phyloP scores from a whole-genome alignment of 2,329 filamentous ascomycete genomes.

The Moelleriella libera region DNA sequence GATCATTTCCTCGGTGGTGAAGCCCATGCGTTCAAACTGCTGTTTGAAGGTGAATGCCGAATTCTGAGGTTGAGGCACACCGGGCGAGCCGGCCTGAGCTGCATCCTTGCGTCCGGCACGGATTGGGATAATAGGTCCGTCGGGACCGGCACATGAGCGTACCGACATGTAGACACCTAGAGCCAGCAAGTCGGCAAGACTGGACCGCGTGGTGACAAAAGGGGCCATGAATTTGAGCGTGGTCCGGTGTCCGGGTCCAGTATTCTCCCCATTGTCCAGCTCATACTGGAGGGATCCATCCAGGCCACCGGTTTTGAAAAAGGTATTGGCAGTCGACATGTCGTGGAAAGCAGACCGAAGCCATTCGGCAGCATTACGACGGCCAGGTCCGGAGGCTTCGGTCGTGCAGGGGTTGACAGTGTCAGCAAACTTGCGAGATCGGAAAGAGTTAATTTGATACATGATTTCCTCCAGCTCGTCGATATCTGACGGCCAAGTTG shows the following conservation, averaged over 20 bases:
- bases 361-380: slow-evolving; percentile 47
- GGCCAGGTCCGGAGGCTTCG: slow-evolving; percentile 36
- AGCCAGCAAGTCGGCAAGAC: slow-evolving; percentile 43
- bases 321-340: slow-evolving; percentile 39
- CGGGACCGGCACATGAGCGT: slow-evolving; percentile 42
- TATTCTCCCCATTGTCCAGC: slow-evolving; percentile 38
- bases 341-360: slow-evolving; percentile 48
- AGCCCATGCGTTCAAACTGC: slow-evolving; percentile 45
- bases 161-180: slow-evolving; percentile 43
- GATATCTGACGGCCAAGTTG: slow-evolving; percentile 44
- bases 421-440: slow-evolving; percentile 38
- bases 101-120: slow-evolving; percentile 41
- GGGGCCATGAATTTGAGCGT: slow-evolving; percentile 39
- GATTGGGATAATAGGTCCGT: slow-evolving; percentile 26
- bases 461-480: slow-evolving; percentile 53
- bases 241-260: slow-evolving; percentile 37
- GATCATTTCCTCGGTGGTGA: slow-evolving; percentile 42
- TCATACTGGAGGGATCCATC: slow-evolving; percentile 49
- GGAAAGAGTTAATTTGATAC: slow-evolving; percentile 41
- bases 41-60: slow-evolving; percentile 33
- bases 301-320: slow-evolving; percentile 34
- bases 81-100: slow-evolving; percentile 25
- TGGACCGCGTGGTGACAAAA: slow-evolving; percentile 34
- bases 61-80: slow-evolving; percentile 45
- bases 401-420: slow-evolving; percentile 42